phyloP scores from a whole-genome alignment of 1,284 basidiomycete species.

The Malassezia yamatoensis region DNA sequence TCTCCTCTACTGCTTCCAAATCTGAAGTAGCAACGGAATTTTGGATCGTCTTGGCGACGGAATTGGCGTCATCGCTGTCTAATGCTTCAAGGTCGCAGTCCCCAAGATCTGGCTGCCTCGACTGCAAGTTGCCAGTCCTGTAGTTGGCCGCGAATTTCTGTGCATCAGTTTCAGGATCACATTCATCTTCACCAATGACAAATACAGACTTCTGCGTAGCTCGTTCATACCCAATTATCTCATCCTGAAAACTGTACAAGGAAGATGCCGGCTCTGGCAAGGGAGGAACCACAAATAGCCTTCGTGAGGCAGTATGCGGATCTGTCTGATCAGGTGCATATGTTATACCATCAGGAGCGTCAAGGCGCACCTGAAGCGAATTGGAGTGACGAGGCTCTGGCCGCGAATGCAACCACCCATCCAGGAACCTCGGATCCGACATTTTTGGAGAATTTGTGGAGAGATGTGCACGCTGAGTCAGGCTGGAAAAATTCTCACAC shows the following conservation, averaged over 20 bases:
- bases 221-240: conserved; percentile 20
- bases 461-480: neutral
- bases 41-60: too few species aligned
- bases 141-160: conserved; percentile 2
- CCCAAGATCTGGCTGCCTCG: too few species aligned
- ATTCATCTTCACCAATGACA: conserved; percentile 15
- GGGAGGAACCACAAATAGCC: conserved; percentile 30
- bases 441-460: neutral
- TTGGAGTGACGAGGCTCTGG: neutral
- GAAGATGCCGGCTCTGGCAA: conserved; percentile 17
- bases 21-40: too few species aligned
- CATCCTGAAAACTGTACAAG: conserved; percentile 26
- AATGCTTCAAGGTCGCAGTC: too few species aligned
- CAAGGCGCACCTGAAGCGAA: conserved; percentile 31
- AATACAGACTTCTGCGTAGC: conserved; percentile 2
- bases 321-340: conserved; percentile 34
- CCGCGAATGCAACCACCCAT: neutral
- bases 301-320: conserved; percentile 34
- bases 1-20: too few species aligned
- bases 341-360: conserved; percentile 37
- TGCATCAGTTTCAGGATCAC: conserved; percentile 4
- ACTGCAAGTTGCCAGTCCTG: neutral
- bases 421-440: conserved; percentile 13
- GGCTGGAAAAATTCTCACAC: neutral
- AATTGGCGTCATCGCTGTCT: too few species aligned